Evolutionary conservation across 1,139 yeast species (phyloP), one percentile per base, ranked within the genome.

Genomic region (Saccharomyces hybrid): DNA sequence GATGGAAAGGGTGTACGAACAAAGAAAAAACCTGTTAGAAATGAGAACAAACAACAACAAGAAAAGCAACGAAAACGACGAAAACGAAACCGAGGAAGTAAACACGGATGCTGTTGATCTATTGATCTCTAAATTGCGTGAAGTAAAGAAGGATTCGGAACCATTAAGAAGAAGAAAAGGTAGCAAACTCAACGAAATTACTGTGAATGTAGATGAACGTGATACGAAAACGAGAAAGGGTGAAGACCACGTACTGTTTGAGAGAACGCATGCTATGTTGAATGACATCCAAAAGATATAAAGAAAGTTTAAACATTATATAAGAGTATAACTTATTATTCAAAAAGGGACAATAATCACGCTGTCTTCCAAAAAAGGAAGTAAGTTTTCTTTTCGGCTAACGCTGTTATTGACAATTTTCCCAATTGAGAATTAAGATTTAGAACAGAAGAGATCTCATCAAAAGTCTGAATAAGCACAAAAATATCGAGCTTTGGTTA

Each of bases 1-100:
- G 64, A 95, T 89, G 63, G 76, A 82, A 52, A 78, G 89, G 56
- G 75, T 88, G 26, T 87, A 88, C 66, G 93, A 88, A 65, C 68
- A 75, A 56, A 72, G 96, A 55, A 86, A 85, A 73, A 79, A 77
- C 61, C 71, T 84, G 63, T 73, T 84, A 50, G 88, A 84, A 61
- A 72, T 42, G 78, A 51, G 58, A 32, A 66, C 71, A 51, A 69
- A 66, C 64, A 65, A 60, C 60, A 59, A 59, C 28, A 28, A 68
- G 67, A 38, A 60, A 54, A 32, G 56, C 16, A 16, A 26, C n/a
- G 14, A n/a, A 34, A 42, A 55, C 19, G 49, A 53, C 3, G 56
- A 50, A 42, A 54, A 54, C 56, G 49, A 67, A 65, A 52, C 55
- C 32, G 50, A 47, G 64, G 34, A 61, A 60, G 57, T 56, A 8